Base-by-base conservation (phyloP, 768 basidiomycete genomes). In the Amanita rubescens region DNA sequence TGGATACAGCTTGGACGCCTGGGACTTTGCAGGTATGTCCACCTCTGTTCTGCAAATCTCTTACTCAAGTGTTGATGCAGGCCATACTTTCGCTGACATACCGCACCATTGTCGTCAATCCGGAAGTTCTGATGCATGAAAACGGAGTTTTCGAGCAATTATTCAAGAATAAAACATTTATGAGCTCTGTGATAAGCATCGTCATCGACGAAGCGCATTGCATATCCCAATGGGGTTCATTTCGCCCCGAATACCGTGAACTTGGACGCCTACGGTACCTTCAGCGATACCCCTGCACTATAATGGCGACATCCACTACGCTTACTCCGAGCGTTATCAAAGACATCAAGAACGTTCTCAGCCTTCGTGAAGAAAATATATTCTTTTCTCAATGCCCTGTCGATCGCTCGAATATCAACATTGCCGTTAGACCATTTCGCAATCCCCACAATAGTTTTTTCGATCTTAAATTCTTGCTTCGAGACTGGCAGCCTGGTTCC, bases 131-230 rank as follows among this genome's bases (percentile, higher is more conserved):
- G 9, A 58, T 64, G 54, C 57, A 54, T 33, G 19, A 42, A 19
- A 30, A 39, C 5, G 49, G 25, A 17, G 48, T 54, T 4, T 55
- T 53, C 17, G 49, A 49, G 39, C 12, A 9, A 17, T 64, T 32
- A 56, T 51, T 56, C 57, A 62, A 41, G 52, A 55, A 24, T 8
- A 41, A 9, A 38, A 8, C 12, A 1, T 70, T 69, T 53, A 54
- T 53, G 3, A 42, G 56, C 5, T 20, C 44, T 12, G 43, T 69
- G 1, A 55, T 68, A 41, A 60, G 59, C 45, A 49, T 71, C 8
- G 6, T 56, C 67, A 9, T 66, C 37, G 69, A 71, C 44, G 66
- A 71, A 51, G 67, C 56, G 0, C 69, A 71, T 38, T 69, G 69
- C 42, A 58, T 69, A 20, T 64, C 57, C 22, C 32, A 48, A 14